A percentile compares a stretch with the other conserved stretches of the same genome.
phyloP scores from a whole-genome alignment of 148 eudicot genomes.

The Rhododendron vialii region DNA sequence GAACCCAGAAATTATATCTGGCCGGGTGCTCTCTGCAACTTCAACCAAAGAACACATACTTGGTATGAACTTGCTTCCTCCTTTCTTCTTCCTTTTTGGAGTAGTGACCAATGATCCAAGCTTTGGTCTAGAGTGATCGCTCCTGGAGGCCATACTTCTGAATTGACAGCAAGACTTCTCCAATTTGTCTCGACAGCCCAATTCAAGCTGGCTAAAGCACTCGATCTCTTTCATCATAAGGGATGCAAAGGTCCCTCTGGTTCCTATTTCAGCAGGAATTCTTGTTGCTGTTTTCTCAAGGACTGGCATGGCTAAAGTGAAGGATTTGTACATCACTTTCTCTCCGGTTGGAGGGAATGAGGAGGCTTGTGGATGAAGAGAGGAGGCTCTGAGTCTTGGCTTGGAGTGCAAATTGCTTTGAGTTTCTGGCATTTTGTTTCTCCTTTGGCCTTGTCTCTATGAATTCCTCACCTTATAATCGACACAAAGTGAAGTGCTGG shows the following conservation, averaged over 20 bases:
- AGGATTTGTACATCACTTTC: conserved; percentile 20
- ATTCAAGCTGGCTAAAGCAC: conserved; percentile 37
- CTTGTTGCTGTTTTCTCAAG: conserved; percentile 24
- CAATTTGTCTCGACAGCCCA: conserved; percentile 16
- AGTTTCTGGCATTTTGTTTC: conserved; percentile 12
- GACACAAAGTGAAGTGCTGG: background rate
- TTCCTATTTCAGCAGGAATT: conserved; percentile 47
- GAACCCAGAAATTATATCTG: conserved; percentile 16
- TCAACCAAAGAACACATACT: conserved; percentile 56
- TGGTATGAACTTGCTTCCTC: conserved; percentile 42
- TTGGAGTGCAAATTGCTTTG: conserved; percentile 10
- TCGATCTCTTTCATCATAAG: conserved; percentile 55
- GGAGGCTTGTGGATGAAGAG: conserved; percentile 18
- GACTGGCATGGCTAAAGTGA: conserved; percentile 16
- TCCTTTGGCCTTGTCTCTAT: background rate
- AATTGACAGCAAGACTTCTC: conserved; percentile 11
- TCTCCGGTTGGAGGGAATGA: conserved; percentile 7
- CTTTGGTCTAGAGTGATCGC: conserved; percentile 18
- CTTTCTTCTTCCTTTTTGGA: conserved; percentile 36
- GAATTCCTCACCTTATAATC: conserved; percentile 6
- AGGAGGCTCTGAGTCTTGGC: conserved; percentile 6
- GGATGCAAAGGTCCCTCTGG: conserved; percentile 57
- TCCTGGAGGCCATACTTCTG: conserved; percentile 8
- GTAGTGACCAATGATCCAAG: conserved; percentile 13
- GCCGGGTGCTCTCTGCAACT: conserved; percentile 36